A percentile compares a stretch with the other conserved stretches of the same genome.
These are phyloP conservation scores for Patellifolia procumbens DNA, from an alignment of 179 eudicot species.

Conservation along the genomic window DNA sequence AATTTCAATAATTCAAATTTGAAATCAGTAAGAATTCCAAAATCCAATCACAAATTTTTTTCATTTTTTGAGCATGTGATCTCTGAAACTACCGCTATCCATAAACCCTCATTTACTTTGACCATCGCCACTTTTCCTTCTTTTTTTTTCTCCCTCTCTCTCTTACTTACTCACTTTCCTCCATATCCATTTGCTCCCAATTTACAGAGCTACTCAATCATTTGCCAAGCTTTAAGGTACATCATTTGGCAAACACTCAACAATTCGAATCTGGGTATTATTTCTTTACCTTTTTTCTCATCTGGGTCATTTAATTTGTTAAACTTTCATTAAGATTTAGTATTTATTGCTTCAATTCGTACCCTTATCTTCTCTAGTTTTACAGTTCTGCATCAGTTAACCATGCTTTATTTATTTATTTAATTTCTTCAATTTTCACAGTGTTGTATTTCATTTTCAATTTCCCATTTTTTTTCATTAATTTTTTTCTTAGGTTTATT, in stretches of 20 bases:
- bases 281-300: slow-evolving; percentile 8
- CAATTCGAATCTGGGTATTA: slow-evolving; percentile 23
- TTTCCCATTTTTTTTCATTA: not conserved
- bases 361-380: not conserved
- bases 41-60: not conserved
- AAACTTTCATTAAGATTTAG: not conserved
- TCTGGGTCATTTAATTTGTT: not conserved
- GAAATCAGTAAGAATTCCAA: not conserved
- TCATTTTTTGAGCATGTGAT: slow-evolving; percentile 1
- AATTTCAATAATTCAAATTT: not conserved
- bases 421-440: not conserved
- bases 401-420: not conserved
- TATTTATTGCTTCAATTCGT: not conserved
- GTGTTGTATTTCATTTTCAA: not conserved
- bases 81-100: slow-evolving; percentile 15
- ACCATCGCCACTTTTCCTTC: not conserved
- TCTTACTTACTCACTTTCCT: slow-evolving; percentile 1
- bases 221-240: not conserved
- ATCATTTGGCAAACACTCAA: not conserved
- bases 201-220: not conserved
- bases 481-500: not conserved
- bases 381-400: not conserved
- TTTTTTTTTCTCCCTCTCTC: not conserved
- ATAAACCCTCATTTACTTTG: not conserved
- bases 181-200: not conserved